These are phyloP conservation scores for Nitzschia sp. DNA, from an alignment of 108 stramenopile genomes.

Conservation along the genomic window DNA sequence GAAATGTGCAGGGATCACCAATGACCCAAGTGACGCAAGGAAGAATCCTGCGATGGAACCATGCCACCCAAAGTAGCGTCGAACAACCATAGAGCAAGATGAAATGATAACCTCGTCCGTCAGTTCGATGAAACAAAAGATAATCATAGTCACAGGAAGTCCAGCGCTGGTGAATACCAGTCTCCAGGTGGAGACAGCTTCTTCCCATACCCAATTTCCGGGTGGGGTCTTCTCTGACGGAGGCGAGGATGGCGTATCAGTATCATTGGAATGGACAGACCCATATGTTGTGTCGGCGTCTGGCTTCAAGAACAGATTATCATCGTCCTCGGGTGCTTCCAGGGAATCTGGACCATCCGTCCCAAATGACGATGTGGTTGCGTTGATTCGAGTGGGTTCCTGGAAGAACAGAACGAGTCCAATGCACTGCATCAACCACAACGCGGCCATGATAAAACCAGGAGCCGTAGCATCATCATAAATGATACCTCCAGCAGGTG, in stretches of 20 bases:
- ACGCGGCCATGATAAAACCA: conserved; percentile 61
- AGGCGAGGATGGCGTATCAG: not conserved
- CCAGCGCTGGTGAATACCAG: conserved; percentile 50
- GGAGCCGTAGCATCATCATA: conserved; percentile 52
- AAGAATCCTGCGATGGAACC: conserved; percentile 59
- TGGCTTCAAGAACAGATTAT: not conserved
- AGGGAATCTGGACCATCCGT: not conserved
- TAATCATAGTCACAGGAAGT: conserved; percentile 58
- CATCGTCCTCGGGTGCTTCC: not conserved
- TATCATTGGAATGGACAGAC: not conserved
- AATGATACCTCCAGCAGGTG: conserved; percentile 45
- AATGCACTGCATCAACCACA: conserved; percentile 55
- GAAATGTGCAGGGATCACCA: conserved; percentile 71
- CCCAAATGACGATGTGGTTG: not conserved
- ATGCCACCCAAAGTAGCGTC: conserved; percentile 66
- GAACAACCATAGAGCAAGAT: conserved; percentile 63
- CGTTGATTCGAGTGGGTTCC: conserved; percentile 63
- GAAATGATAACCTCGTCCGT: conserved; percentile 65
- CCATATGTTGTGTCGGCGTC: conserved; percentile 1
- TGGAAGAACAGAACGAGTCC: conserved; percentile 47
- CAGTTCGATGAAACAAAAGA: conserved; percentile 70
- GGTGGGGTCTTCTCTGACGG: not conserved
- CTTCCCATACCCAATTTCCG: conserved; percentile 18
- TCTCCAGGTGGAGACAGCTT: conserved; percentile 11
- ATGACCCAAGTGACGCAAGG: conserved; percentile 56